Evolutionary conservation across 2,329 filamentous ascomycete genomes (phyloP), one percentile per base, ranked within the genome.

Genomic region (Aureobasidium musti): DNA sequence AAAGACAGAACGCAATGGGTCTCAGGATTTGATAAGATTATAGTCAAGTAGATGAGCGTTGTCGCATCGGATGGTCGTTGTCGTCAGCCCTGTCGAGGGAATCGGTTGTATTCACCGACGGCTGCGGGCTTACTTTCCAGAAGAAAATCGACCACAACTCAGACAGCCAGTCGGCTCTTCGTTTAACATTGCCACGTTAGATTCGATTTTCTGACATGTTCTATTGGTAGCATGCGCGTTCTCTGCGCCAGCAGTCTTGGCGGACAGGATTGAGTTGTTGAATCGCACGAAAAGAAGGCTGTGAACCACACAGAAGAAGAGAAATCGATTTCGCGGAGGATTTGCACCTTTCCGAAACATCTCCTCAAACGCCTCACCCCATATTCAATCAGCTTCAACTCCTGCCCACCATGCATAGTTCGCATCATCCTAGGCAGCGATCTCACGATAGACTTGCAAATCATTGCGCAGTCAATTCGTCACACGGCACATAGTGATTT

Each of bases 261-360:
- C 35, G 21, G 35, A 35, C 26, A 8, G 30, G 14, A 39, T 17
- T 17, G 35, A 14, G 13, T 14, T 8, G 14, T 26, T 28, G 23
- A 41, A 7, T 26, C 28, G 35, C 10, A 35, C 5, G 52, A 39
- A n/a, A 5, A 37, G 11, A 19, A 11, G 21, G 23, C 10, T 2
- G 28, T 56, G 6, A 11, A 14, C 6, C 23, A 43, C 13, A 17
- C 35, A 41, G 35, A 57, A 41, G 37, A 33, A 7, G 14, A 28
- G 28, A 28, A 61, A 37, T 61, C 57, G 41, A 61, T 61, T 59
- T 47, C 26, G n/a, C 8, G 43, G 43, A 61, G 41, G 57, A 49
- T 61, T 49, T 61, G 57, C 43, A 61, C 49, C 35, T 28, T 35
- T 2, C 53, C 19, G 56, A 60, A 47, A 49, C 41, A 49, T 8